These are phyloP conservation scores for Melastoma candidum DNA, from an alignment of 441 rosid genomes.

Conservation along the genomic window DNA sequence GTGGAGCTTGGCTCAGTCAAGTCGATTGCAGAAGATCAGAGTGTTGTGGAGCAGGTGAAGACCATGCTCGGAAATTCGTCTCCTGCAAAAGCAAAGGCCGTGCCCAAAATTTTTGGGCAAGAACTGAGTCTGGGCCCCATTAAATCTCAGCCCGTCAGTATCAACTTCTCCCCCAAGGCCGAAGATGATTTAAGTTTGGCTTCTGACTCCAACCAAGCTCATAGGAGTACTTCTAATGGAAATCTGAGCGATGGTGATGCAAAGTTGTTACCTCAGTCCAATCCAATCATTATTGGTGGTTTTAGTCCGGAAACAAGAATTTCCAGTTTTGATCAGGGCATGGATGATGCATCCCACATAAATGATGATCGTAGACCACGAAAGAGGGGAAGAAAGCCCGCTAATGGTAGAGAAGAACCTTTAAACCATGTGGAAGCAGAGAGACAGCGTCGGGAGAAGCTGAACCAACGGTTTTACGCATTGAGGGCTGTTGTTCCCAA, in stretches of 20 bases:
- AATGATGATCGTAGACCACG: slow-evolving; percentile 60
- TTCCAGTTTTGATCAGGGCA: slow-evolving; percentile 26
- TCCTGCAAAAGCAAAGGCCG: slow-evolving; percentile 28
- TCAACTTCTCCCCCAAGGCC: slow-evolving; percentile 71
- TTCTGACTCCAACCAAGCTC: slow-evolving; percentile 41
- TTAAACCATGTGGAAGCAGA: slow-evolving; percentile 13
- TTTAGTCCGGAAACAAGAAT: slow-evolving; percentile 24
- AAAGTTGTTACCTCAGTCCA: slow-evolving; percentile 34
- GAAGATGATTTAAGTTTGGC: slow-evolving; percentile 50
- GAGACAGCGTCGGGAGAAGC: slow-evolving; percentile 13
- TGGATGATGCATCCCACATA: slow-evolving; percentile 31
- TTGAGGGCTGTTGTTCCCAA: slow-evolving; percentile 12
- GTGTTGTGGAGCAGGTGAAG: slow-evolving; percentile 36
- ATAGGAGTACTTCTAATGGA: slow-evolving; percentile 32
- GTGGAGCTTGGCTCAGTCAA: slow-evolving; percentile 54
- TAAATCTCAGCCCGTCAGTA: slow-evolving; percentile 51
- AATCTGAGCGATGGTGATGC: slow-evolving; percentile 28
- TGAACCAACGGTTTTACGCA: slow-evolving; percentile 13
- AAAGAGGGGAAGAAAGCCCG: slow-evolving; percentile 73
- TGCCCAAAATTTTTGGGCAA: slow-evolving; percentile 70
- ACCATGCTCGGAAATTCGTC: slow-evolving; percentile 41
- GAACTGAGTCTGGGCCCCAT: slow-evolving; percentile 65
- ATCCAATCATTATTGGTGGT: slow-evolving; percentile 26
- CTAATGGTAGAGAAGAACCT: slow-evolving; percentile 58
- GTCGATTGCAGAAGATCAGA: slow-evolving; percentile 40